A percentile compares a stretch with the other conserved stretches of the same genome.
phyloP scores from a whole-genome alignment of 192 early-diverging fungal genomes.

The Linnemannia exigua region DNA sequence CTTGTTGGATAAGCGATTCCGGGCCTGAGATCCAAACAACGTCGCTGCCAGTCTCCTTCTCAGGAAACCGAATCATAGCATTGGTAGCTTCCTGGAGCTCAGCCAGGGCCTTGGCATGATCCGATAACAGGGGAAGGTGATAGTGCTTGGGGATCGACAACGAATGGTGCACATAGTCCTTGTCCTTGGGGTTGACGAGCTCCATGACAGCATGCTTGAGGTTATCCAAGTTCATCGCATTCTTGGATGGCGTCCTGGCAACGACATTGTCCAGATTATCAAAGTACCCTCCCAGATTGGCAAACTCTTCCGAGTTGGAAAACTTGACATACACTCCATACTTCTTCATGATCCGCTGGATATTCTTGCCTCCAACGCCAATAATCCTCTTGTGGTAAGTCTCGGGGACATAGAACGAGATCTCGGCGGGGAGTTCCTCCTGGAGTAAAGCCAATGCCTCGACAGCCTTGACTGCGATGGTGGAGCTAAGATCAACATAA shows the following conservation, averaged over 20 bases:
- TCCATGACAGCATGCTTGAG: slow-evolving; percentile 78
- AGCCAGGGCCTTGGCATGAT: slow-evolving; percentile 41
- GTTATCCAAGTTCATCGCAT: slow-evolving; percentile 70
- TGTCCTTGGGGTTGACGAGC: slow-evolving; percentile 63
- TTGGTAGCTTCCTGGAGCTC: slow-evolving; percentile 65
- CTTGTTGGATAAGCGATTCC: slow-evolving; percentile 64
- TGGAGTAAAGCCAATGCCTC: slow-evolving; percentile 74
- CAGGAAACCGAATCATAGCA: slow-evolving; percentile 71
- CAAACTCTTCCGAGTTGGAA: slow-evolving; percentile 81
- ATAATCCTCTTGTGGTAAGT: slow-evolving; percentile 86
- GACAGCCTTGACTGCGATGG: slow-evolving; percentile 62
- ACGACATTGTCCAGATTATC: slow-evolving; percentile 89
- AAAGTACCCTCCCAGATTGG: slow-evolving; percentile 79
- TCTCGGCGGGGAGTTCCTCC: slow-evolving; percentile 86
- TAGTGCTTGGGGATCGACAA: slow-evolving; percentile 56
- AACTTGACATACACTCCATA: slow-evolving; percentile 90
- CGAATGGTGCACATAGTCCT: slow-evolving; percentile 57
- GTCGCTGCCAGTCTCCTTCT: slow-evolving; percentile 72
- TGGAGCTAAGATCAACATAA: slow-evolving; percentile 75
- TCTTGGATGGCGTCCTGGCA: slow-evolving; percentile 84
- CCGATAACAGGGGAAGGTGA: slow-evolving; percentile 40
- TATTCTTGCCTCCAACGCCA: slow-evolving; percentile 86
- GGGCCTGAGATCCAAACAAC: slow-evolving; percentile 68
- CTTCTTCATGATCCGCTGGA: slow-evolving; percentile 89
- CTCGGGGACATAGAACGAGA: slow-evolving; percentile 84